Percentiles rank a stretch among this genome's conserved stretches.
Evolutionary conservation across 768 basidiomycete genomes (phyloP).

Genomic region (Suillus decipiens): DNA sequence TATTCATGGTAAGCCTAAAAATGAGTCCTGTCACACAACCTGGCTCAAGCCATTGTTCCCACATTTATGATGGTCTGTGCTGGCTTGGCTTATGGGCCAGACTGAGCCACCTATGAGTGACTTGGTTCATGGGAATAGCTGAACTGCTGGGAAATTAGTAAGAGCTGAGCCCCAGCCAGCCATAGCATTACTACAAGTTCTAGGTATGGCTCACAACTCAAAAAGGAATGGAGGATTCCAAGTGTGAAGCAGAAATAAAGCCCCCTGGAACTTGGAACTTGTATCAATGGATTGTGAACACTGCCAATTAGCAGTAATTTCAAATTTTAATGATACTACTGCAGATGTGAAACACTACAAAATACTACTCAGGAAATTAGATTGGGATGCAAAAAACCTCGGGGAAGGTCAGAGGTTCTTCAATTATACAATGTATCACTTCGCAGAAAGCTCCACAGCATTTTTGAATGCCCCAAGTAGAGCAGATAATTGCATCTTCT

Average conservation of each 20-base stretch:
- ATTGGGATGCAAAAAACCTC: neutral
- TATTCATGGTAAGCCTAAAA: neutral
- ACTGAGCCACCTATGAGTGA: too few species aligned
- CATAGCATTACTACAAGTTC: too few species aligned
- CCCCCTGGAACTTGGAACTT: neutral
- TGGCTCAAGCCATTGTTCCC: too few species aligned
- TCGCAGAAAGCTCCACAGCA: conserved; percentile 75
- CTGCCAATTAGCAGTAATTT: neutral
- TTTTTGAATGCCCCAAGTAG: conserved; percentile 93
- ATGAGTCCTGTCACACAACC: too few species aligned
- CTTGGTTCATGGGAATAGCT: too few species aligned
- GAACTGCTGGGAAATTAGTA: too few species aligned
- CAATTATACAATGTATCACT: conserved; percentile 21
- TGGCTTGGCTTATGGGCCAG: too few species aligned
- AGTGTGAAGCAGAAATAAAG: too few species aligned
- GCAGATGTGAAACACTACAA: neutral
- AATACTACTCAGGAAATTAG: neutral
- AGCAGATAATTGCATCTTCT: conserved; percentile 93
- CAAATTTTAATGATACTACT: neutral
- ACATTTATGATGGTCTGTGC: too few species aligned
- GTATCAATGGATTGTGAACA: neutral
- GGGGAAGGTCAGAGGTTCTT: neutral
- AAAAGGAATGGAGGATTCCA: too few species aligned
- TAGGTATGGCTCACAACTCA: too few species aligned
- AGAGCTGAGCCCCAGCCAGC: too few species aligned